phyloP scores from a whole-genome alignment of 495 filamentous ascomycete species.

The Chaetomium fimeti region DNA sequence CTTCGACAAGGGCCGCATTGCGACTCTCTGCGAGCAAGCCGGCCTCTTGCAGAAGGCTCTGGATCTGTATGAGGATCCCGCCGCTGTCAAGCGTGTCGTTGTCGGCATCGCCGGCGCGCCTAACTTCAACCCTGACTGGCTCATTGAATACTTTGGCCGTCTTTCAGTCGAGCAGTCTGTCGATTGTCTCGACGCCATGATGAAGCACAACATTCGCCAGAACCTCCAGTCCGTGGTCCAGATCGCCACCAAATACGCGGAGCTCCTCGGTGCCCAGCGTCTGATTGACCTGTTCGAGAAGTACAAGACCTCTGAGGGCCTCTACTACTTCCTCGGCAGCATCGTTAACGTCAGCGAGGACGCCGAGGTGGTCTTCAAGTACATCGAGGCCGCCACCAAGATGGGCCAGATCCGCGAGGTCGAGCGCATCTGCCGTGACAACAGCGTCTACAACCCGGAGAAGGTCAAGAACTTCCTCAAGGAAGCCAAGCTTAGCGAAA shows the following conservation, averaged over 20 bases:
- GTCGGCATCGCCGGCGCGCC: constrained; percentile 76
- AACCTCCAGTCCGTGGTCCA: constrained; percentile 93
- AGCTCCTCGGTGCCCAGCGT: constrained; percentile 84
- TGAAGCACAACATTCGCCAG: constrained; percentile 92
- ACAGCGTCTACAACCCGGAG: constrained; percentile 87
- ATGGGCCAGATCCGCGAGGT: constrained; percentile 93
- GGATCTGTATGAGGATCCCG: constrained; percentile 89
- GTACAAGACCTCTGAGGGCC: constrained; percentile 91
- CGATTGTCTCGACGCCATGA: constrained; percentile 94
- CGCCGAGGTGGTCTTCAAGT: constrained; percentile 96
- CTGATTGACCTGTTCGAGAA: constrained; percentile 95
- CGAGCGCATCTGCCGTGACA: constrained; percentile 94
- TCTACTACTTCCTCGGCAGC: constrained; percentile 97
- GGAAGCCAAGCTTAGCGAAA: constrained; percentile 87
- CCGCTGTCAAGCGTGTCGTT: constrained; percentile 82
- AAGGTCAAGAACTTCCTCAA: constrained; percentile 99
- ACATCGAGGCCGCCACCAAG: constrained; percentile 92
- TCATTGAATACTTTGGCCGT: constrained; percentile 87
- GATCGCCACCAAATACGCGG: constrained; percentile 95
- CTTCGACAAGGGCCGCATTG: constrained; percentile 86
- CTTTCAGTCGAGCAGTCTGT: constrained; percentile 92
- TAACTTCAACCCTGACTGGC: constrained; percentile 82
- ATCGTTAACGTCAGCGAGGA: constrained; percentile 98
- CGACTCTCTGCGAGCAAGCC: constrained; percentile 87
- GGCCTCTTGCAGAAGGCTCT: constrained; percentile 83